Evolutionary conservation across 2,329 filamentous ascomycete species (phyloP), one percentile per base, ranked within the genome.

Genomic region (Moelleriella libera): DNA sequence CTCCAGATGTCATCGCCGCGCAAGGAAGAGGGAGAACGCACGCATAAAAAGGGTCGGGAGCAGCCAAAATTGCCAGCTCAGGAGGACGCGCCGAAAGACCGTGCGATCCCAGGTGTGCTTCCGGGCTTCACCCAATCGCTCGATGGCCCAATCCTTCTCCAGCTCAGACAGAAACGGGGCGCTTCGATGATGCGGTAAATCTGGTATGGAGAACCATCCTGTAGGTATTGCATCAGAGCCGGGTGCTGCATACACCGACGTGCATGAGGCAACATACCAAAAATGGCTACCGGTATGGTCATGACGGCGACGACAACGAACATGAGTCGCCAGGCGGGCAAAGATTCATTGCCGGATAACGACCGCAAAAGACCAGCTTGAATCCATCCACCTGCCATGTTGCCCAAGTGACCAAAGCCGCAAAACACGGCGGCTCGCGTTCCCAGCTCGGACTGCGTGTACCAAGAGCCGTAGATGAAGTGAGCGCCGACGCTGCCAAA

Each of bases 21-120:
- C 12, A 12, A 39, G 6, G 6, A 9, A 1, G 14, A 11, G 43
- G 28, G 8, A 30, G 34, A 6, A 52, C 61, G 45, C 51, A 66
- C 65, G 58, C 68, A 70, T 70, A 53, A 70, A 69, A 5, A 70
- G 64, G 1, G 64, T 59, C 0, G 68, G 68, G 1, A 70, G 56
- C 1, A 70, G 57, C 54, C 65, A 70, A 48, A 70, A 70, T 44
- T 70, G 68, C 68, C 68, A 70, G 52, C 65, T 68, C 5, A 67
- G 53, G 52, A 51, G 40, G 10, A 51, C 50, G 31, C 50, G 50
- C 32, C 44, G 45, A 37, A 51, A 50, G 2, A 51, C 50, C 7
- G 48, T 48, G 9, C 45, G 32, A 28, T 48, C 50, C 50, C 50
- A 51, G 2, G 42, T 37, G n/a, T 51, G 50, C 44, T 48, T 48